Base-by-base conservation (phyloP, 805 yeast species). In the Hanseniaspora lachancei region DNA sequence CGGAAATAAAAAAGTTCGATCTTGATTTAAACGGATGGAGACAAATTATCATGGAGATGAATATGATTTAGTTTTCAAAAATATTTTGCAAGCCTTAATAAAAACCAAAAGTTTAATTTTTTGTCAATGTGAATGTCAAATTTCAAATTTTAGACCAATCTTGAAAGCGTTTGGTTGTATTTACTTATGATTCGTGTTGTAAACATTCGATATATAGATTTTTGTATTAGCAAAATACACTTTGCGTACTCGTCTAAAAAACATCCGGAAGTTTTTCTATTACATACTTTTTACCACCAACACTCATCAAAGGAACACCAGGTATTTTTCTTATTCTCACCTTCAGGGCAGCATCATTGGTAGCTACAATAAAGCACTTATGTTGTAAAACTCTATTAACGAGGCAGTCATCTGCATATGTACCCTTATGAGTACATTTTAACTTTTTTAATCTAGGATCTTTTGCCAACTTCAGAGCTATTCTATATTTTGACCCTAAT, bases 371-470 rank as follows among this genome's bases (percentile, higher is more conserved):
- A 65, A 81, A 93, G 70, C 98, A 93, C 68, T 93, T 93, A 72
- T 93, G 97, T 65, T 91, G 97, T 68, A 91, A 77, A 7, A 93
- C 95, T 62, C 98, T 77, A 67, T 85, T 82, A 18, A 93, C 97
- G 9, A 93, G 68, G 69, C 98, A 93, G 70, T 93, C 98, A 80
- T 93, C 98, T 32, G 98, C 98, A 74, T 93, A 93, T 0, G 96
- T 91, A 34, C 98, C 98, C 62, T 84, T 86, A 66, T 93, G 98
- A 12, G 91, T 75, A 65, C 98, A 93, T 44, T 82, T 86, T 49
- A 93, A 74, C 58, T 97, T 77, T 62, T 86, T 78, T 39, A 93
- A 84, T 63, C 97, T 76, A 44, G 97, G 96, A 67, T 93, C 98
- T 62, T 86, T 84, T 23, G 98, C 98, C 64, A 93, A 73, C 57